Base-by-base conservation (phyloP, 164 flowering plant species). In the Piper betle region DNA sequence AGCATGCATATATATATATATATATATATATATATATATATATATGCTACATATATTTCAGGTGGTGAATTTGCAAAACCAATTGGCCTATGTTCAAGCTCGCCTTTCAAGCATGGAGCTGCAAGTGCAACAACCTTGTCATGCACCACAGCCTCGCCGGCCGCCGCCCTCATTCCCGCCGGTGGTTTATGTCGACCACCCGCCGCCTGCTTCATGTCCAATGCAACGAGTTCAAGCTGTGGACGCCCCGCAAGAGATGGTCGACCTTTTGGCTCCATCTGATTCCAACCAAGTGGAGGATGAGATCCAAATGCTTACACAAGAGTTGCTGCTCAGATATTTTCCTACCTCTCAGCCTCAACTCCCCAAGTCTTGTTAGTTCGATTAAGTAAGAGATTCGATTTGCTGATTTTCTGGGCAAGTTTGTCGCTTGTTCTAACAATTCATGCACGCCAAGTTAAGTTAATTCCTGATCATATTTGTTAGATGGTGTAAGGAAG, bases 11-110 rank as follows among this genome's bases (percentile, higher is more conserved):
- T n/a, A n/a, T n/a, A n/a, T n/a, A n/a, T n/a, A n/a, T n/a, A n/a
- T n/a, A n/a, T n/a, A n/a, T n/a, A n/a, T n/a, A n/a, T n/a, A n/a
- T n/a, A n/a, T 4, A 41, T 41, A 41, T 41, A 9, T 9, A 41
- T 41, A 4, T 41, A 41, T 4, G 43, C 20, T 64, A 64, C 63
- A 59, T 54, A 50, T 39, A 59, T 33, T n/a, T 55, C 65, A 84
- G 89, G 83, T 84, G 65, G 83, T 79, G 65, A 84, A 80, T 64
- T 67, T 84, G 56, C 89, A 84, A 73, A 78, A 81, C 38, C 86
- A 84, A 62, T 62, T 82, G 20, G 61, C 82, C 33, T 82, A 79
- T 72, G 64, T 80, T 57, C 89, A 82, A 72, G 83, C 84, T 43
- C 84, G 79, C 71, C 82, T 82, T 2, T 75, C 84, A 53, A 71